phyloP scores from a whole-genome alignment of 2,329 filamentous ascomycete genomes.

The Hypomyces perniciosus region DNA sequence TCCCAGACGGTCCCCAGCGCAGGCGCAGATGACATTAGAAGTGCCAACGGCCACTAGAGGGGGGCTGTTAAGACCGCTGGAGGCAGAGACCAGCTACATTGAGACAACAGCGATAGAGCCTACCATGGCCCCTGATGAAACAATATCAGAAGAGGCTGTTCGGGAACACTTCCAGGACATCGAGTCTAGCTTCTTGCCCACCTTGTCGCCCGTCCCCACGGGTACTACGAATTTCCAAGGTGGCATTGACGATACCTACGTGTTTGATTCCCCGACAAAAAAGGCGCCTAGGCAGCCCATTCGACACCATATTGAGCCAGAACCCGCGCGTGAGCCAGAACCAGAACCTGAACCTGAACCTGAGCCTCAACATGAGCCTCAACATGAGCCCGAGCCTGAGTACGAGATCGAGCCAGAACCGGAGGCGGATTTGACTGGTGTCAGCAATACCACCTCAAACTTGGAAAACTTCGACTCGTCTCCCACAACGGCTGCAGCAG shows the following conservation, averaged over 20 bases:
- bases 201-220: constrained; percentile 49
- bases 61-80: constrained; percentile 1
- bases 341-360: constrained; percentile 1
- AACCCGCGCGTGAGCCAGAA: background rate
- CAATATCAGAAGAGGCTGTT: constrained; percentile 47
- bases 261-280: constrained; percentile 45
- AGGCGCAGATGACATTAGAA: background rate
- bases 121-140: constrained; percentile 35
- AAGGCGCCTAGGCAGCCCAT: constrained; percentile 21
- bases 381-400: constrained; percentile 13
- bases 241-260: constrained; percentile 53
- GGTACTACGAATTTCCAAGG: constrained; percentile 31
- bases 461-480: constrained; percentile 52
- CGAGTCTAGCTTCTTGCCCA: constrained; percentile 59
- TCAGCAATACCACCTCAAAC: constrained; percentile 40
- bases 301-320: background rate
- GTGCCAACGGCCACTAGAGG: background rate
- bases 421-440: constrained; percentile 23
- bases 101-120: constrained; percentile 34
- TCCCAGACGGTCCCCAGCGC: constrained; percentile 5
- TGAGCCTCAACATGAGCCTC: constrained; percentile 15
- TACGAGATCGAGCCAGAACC: constrained; percentile 9
- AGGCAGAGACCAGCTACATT: constrained; percentile 35
- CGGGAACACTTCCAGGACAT: constrained; percentile 55
- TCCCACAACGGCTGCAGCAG: constrained; percentile 49